Evolutionary conservation across 768 basidiomycete genomes (phyloP), one percentile per base, ranked within the genome.

Genomic region (Suillus fuscotomentosus): DNA sequence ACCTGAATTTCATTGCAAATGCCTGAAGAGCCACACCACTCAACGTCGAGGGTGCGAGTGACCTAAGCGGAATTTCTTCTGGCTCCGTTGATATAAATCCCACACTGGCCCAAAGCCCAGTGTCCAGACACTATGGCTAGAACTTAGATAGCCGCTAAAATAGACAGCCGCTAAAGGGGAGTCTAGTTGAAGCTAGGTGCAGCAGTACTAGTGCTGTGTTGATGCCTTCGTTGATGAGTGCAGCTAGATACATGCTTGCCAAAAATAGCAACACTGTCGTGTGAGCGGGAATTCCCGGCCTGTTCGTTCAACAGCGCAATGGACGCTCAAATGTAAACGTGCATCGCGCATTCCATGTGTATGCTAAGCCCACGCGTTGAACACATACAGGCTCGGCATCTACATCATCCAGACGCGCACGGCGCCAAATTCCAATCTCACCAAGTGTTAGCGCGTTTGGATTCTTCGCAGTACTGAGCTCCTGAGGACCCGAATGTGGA

Each of bases 1-100:
- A 78, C 76, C 76, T 78, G n/a, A 69, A 76, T 62, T 78, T 78
- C 76, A 78, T 76, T 11, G 73, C 70, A 3, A 70, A 67, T 8
- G 62, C 60, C 34, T 60, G 65, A 22, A 66, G 42, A 43, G 51
- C 60, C 3, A 39, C 24, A 41, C 57, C 41, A 24, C 20, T 38
- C 39, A 39, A 22, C 20, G n/a, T 50, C 24, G 60, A 50, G 4
- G 63, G 61, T 59, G 61, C 51, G 38, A 47, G 45, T 13, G 70
- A 24, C 15, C 15, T 73, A 27, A 75, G 67, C 17, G 75, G 75
- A 9, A 75, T 75, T 47, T 72, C 68, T 68, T 75, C 75, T 5
- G 5, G 15, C n/a, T 36, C 60, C n/a, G 64, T 64, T 59, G 59
- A 64, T 20, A 34, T 42, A 62, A 17, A 61, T 61, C n/a, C 47